Evolutionary conservation across 2,329 filamentous ascomycete species (phyloP), one percentile per base, ranked within the genome.

Genomic region (Xylariaceae sp.): DNA sequence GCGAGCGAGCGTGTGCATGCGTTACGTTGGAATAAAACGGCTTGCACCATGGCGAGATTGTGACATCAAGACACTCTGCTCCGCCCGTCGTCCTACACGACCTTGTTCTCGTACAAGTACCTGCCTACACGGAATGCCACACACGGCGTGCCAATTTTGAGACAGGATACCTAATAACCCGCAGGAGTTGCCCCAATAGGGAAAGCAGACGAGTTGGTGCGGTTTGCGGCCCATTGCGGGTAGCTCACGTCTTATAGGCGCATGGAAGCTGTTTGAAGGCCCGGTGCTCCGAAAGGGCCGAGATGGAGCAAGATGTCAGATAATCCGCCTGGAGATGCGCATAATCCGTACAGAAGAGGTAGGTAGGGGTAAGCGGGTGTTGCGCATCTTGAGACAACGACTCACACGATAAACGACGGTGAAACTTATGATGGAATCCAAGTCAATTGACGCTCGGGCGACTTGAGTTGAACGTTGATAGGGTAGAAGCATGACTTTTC

Each of bases 221-320:
- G 51, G 44, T 47, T 61, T 13, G 41, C 50, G 48, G 18, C 47
- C 48, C 17, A 55, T 41, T 9, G 8, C 11, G 37, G 8, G 11
- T 41, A 41, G 45, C 51, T 61, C 11, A 37, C 50, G 49, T 18
- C 48, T 39, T 15, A 55, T 63, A 59, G 59, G 59, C 45, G 51
- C 51, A 56, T 47, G 44, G 10, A n/a, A 11, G 48, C 23, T 59
- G 30, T 15, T 52, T 13, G 9, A 47, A 56, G 61, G 59, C 41
- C 61, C 61, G 61, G 37, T 15, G 56, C 45, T 61, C 61, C 61
- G 56, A 61, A 63, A 57, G 61, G 59, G 56, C 61, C 61, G 59
- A 61, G 34, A 59, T 44, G n/a, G 34, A 57, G 54, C 39, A 39
- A 53, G 48, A 7, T 35, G 44, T 11, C n/a, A 50, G 35, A 35